Conservation (phyloP, 805 yeast species). For the Candida ficus region DNA sequence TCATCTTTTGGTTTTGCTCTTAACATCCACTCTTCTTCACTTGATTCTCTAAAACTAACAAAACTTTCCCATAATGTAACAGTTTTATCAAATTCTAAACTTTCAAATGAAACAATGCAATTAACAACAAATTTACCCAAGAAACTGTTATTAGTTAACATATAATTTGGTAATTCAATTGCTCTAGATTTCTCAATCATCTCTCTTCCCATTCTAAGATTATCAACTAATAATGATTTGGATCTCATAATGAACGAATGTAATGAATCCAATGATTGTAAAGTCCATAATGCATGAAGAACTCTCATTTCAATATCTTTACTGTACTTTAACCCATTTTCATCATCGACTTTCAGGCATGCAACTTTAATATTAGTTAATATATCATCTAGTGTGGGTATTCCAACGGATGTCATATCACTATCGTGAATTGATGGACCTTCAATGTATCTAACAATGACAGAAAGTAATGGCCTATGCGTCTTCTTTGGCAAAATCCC, state of each 20-base stretch:
- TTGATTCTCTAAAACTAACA: conserved; percentile 28
- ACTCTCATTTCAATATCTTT: conserved; percentile 28
- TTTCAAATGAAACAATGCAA: conserved; percentile 35
- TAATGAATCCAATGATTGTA: conserved; percentile 44
- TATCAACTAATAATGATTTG: conserved; percentile 30
- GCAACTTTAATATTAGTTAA: conserved; percentile 21
- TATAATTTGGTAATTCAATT: conserved; percentile 14
- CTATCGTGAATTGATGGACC: conserved; percentile 23
- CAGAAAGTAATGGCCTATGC: conserved; percentile 34
- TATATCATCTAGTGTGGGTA: conserved; percentile 32
- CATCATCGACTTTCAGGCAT: conserved; percentile 18
- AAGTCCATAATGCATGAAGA: conserved; percentile 38
- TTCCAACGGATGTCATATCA: conserved; percentile 20
- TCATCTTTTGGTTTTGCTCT: conserved; percentile 17
- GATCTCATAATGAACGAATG: conserved; percentile 33
- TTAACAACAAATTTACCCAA: conserved; percentile 42
- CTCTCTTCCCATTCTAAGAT: conserved; percentile 29
- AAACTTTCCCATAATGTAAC: conserved; percentile 39
- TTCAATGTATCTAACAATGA: conserved; percentile 40
- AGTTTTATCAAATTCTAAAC: conserved; percentile 43
- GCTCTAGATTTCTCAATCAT: conserved; percentile 11
- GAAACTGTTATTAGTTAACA: conserved; percentile 35
- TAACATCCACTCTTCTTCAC: conserved; percentile 25
- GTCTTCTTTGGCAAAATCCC: conserved; percentile 34
- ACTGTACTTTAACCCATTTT: conserved; percentile 20